A percentile compares a stretch with the other conserved stretches of the same genome.
These are phyloP conservation scores for Aureobasidium pullulans DNA, from an alignment of 2,329 filamentous ascomycete species.

Conservation along the genomic window DNA sequence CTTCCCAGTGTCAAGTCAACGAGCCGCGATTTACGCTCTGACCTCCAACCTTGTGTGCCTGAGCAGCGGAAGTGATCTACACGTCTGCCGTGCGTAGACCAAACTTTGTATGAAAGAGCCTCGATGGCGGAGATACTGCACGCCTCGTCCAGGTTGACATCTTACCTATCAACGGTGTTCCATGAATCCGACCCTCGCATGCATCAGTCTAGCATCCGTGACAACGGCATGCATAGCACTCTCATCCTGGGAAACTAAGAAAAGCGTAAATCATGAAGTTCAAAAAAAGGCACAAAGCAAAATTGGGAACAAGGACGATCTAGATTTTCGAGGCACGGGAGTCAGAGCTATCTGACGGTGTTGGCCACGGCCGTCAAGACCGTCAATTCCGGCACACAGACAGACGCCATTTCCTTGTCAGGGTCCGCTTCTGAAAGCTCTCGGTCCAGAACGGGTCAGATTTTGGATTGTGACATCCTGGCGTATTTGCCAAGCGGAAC, in stretches of 20 bases:
- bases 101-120: background rate
- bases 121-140: background rate
- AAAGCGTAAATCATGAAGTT: background rate
- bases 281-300: background rate
- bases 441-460: background rate
- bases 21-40: background rate
- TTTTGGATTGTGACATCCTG: background rate
- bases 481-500: background rate
- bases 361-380: background rate
- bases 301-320: background rate
- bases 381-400: background rate
- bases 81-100: background rate
- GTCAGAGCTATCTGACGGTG: background rate
- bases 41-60: background rate
- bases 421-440: background rate
- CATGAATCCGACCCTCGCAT: background rate
- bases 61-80: background rate
- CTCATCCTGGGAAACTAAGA: background rate
- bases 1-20: background rate
- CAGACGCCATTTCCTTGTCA: background rate
- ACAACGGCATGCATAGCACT: background rate
- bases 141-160: background rate
- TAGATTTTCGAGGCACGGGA: background rate
- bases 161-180: background rate
- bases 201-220: background rate